Evolutionary conservation across 305 asterid species (phyloP), one percentile per base, ranked within the genome.

Genomic region (Fraxinus dipetala): DNA sequence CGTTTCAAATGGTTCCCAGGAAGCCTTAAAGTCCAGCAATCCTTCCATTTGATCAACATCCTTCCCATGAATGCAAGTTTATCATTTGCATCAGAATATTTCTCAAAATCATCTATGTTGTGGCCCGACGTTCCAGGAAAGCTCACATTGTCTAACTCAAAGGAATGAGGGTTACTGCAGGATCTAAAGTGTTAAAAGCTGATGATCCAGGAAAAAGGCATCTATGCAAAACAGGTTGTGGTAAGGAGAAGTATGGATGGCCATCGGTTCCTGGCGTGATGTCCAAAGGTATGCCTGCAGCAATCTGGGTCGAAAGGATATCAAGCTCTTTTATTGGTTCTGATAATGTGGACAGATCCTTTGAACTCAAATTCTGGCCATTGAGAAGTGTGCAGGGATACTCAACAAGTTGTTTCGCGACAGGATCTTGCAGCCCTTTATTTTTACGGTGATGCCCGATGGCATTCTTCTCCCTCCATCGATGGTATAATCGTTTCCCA

Each of bases 41-140:
- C 56, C 56, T 45, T 45, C 56, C 56, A 45, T 45, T 45, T 45
- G 56, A 45, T 90, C 90, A 96, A 80, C 75, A 95, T 94, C 91
- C 98, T 91, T 87, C 93, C 99, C 92, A 96, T 76, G 80, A 92
- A 94, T 76, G 85, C 97, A 79, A 92, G 85, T 83, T 85, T 91
- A 84, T 83, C 87, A 73, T 87, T 78, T 26, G 95, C 98, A 75
- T 93, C 91, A 69, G 97, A 90, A 89, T 96, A 93, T 85, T 89
- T 92, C 87, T 88, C 92, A 84, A 93, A 97, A 86, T 96, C 97
- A 59, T 91, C 95, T 51, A 96, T 93, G 85, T 91, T 96, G 86
- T 94, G 97, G 85, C 98, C 99, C 35, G 96, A 96, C 80, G 98
- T 90, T 79, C 98, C 98, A 76, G 94, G 94, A 83, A 92, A 94